Evolutionary conservation across 345 rosid species (phyloP), one percentile per base, ranked within the genome.

Genomic region (Clausena lansium): DNA sequence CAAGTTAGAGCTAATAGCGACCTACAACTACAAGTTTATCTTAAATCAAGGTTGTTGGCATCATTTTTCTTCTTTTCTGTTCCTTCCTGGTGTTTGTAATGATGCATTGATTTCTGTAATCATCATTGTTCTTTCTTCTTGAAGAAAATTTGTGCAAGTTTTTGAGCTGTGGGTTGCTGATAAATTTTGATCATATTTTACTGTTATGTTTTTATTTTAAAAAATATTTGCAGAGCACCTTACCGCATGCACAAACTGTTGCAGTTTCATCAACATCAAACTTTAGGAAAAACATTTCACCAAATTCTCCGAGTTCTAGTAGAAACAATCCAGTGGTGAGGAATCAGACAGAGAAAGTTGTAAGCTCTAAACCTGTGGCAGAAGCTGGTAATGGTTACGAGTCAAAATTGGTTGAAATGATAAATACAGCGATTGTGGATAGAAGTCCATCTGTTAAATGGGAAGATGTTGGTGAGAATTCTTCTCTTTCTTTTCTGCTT

Each of bases 381-480:
- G 96, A 89, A 74, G 75, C 97, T 77, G 88, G 85, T 63, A 84
- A 77, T 79, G 89, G 83, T 24, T 90, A 91, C 38, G 99, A 91
- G 41, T 86, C 88, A 73, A 95, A 95, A 83, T 81, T 95, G 78
- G 90, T 90, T 50, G 97, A 95, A 84, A 93, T 89, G 91, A 93
- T 95, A 83, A 92, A 90, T 82, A 91, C 92, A 63, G 87, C 93
- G 10, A 91, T 95, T 61, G 97, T 95, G 72, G 99, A 95, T 85
- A 92, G 92, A 90, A 95, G 98, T 77, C 99, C 98, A 71, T 87
- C 98, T 24, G 89, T 95, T 77, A 90, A 91, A 69, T 95, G 99
- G 99, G 98, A 93, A 64, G 99, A 95, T 91, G 98, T 95, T 39
- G 98, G 99, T 95, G 82, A 88, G 95, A 64, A 67, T 30, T 8